Percentiles rank a stretch among this genome's conserved stretches.
phyloP scores from a whole-genome alignment of 2,329 filamentous ascomycete genomes.

The Stachybotrys elegans region DNA sequence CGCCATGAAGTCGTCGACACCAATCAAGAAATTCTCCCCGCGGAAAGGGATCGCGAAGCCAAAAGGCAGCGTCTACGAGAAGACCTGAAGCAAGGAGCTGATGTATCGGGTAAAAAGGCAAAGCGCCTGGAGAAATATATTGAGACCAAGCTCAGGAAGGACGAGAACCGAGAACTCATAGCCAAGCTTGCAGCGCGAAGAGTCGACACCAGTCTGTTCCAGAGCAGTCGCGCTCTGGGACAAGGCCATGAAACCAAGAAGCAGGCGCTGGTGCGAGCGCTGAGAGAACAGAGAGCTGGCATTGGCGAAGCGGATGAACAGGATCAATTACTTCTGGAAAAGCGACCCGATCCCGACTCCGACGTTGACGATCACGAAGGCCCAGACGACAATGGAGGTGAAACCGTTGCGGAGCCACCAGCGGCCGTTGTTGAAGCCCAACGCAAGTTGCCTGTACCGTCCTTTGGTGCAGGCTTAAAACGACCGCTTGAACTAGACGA shows the following conservation, averaged over 20 bases:
- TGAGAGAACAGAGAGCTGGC: slow-evolving; percentile 62
- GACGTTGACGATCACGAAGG: slow-evolving; percentile 19
- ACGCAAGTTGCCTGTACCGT: slow-evolving; percentile 4
- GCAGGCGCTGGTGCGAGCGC: slow-evolving; percentile 58
- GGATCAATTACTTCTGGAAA: slow-evolving; percentile 49
- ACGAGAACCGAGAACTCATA: slow-evolving; percentile 80
- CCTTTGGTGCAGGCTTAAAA: slow-evolving; percentile 77
- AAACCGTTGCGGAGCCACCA: slow-evolving; percentile 9
- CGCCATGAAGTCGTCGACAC: slow-evolving; percentile 32
- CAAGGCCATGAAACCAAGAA: slow-evolving; percentile 66
- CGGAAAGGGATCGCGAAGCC: slow-evolving; percentile 45
- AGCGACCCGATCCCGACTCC: slow-evolving; percentile 21
- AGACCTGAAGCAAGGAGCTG: slow-evolving; percentile 46
- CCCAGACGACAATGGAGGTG: slow-evolving; percentile 12
- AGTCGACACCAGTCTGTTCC: slow-evolving; percentile 76
- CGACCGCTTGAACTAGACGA: slow-evolving; percentile 77
- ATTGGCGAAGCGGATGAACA: slow-evolving; percentile 49
- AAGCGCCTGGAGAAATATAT: slow-evolving; percentile 66
- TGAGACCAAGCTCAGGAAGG: slow-evolving; percentile 89
- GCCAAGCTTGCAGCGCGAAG: slow-evolving; percentile 75
- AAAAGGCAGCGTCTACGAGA: slow-evolving; percentile 52
- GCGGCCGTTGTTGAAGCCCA: slow-evolving; percentile 1
- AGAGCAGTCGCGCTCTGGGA: slow-evolving; percentile 73
- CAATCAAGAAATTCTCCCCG: slow-evolving; percentile 29
- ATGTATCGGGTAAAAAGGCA: slow-evolving; percentile 60